Evolutionary conservation across 2,329 filamentous ascomycete species (phyloP).

Genomic region (Ampelomyces quisqualis): DNA sequence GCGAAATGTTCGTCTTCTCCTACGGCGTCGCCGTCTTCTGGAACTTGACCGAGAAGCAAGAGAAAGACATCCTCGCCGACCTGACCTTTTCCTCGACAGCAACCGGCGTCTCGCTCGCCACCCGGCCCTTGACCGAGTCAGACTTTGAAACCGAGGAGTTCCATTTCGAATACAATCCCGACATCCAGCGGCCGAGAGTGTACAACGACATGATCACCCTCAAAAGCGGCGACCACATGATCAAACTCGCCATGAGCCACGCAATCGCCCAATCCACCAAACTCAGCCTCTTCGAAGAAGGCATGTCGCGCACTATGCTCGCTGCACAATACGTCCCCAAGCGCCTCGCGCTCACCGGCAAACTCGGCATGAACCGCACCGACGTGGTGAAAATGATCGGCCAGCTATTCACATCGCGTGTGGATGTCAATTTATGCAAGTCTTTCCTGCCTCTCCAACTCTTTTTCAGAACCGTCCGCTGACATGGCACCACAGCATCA

Average conservation of each 20-base stretch:
- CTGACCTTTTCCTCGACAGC: constrained; percentile 80
- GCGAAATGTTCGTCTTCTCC: constrained; percentile 95
- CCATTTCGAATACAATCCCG: constrained; percentile 92
- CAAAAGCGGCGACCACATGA: constrained; percentile 95
- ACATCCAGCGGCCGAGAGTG: constrained; percentile 82
- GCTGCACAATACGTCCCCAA: constrained; percentile 92
- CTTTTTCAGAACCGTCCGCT: constrained; percentile 1
- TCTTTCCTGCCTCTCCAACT: constrained; percentile 13
- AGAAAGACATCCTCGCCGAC: constrained; percentile 94
- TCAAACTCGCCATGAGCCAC: constrained; percentile 95
- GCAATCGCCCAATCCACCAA: constrained; percentile 98
- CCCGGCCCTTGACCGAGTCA: constrained; percentile 76
- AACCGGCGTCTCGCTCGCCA: constrained; percentile 67
- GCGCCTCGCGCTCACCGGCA: constrained; percentile 81
- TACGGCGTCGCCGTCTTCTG: constrained; percentile 98
- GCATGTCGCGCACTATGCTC: constrained; percentile 91
- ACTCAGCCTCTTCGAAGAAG: constrained; percentile 91
- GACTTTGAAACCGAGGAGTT: constrained; percentile 98
- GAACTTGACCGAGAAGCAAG: constrained; percentile 96
- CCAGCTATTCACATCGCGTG: constrained; percentile 84
- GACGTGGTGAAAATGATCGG: constrained; percentile 93
- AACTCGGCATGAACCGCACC: constrained; percentile 84
- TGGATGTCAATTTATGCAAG: constrained; percentile 97
- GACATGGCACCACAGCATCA: constrained; percentile 60
- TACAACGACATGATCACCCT: constrained; percentile 99